phyloP scores from a whole-genome alignment of 1,284 basidiomycete genomes.

The Cutaneotrichosporon curvatum region DNA sequence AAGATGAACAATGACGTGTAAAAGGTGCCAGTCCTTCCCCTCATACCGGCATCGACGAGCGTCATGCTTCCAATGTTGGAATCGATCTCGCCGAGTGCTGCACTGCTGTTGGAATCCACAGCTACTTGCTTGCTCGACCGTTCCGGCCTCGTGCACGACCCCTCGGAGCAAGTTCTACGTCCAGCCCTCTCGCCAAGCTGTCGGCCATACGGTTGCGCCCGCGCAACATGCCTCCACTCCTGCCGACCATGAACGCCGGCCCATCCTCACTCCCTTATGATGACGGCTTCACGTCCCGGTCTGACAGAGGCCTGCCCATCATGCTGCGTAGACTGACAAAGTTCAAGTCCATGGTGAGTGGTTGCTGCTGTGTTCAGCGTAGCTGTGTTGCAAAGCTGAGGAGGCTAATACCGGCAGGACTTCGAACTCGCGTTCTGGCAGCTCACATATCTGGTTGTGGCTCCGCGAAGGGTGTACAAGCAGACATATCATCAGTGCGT shows the following conservation, averaged over 20 bases:
- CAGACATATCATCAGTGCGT: conserved; percentile 44
- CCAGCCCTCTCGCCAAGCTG: conserved; percentile 7
- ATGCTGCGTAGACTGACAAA: conserved; percentile 69
- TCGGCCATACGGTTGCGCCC: conserved; percentile 24
- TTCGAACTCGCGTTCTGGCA: conserved; percentile 94
- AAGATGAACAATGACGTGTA: too few species aligned
- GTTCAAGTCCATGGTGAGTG: conserved; percentile 74
- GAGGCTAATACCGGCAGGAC: conserved; percentile 57
- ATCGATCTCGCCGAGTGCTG: too few species aligned
- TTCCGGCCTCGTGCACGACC: too few species aligned
- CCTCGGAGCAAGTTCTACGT: too few species aligned
- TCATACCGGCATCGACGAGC: too few species aligned
- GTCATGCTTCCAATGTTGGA: too few species aligned
- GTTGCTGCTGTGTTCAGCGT: background rate
- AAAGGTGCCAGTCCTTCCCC: too few species aligned
- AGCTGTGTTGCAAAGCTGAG: background rate
- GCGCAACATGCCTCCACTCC: conserved; percentile 14
- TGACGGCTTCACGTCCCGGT: conserved; percentile 5
- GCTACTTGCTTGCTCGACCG: too few species aligned
- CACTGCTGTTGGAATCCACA: too few species aligned
- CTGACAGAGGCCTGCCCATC: conserved; percentile 52
- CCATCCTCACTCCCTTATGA: conserved; percentile 3
- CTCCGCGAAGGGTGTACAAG: conserved; percentile 75
- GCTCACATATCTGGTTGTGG: conserved; percentile 79
- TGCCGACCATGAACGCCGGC: conserved; percentile 9